Evolutionary conservation across 1,284 basidiomycete species (phyloP).

Genomic region (Ustilago crameri): DNA sequence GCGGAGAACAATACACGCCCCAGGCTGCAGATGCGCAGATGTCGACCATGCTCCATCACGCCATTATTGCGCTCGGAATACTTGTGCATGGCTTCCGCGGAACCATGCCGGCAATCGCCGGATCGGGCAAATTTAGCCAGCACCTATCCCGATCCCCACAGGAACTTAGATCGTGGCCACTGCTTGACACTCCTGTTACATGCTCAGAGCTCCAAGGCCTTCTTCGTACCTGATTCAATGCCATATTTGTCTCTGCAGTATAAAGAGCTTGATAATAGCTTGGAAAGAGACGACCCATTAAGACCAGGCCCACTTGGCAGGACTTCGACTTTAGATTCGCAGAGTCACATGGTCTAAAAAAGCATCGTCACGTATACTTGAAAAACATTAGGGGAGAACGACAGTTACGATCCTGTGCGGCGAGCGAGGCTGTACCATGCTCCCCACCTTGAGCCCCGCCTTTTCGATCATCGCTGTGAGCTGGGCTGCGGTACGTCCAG

Average conservation of each 20-base stretch:
- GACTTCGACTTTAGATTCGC: too few species aligned
- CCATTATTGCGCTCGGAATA: conserved; percentile 1
- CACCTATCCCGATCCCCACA: not conserved
- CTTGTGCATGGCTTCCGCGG: conserved; percentile 2
- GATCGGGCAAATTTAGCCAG: not conserved
- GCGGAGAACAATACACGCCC: too few species aligned
- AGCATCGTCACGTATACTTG: not conserved
- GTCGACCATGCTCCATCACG: conserved; percentile 11
- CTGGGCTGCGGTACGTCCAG: conserved; percentile 21
- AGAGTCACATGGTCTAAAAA: too few species aligned
- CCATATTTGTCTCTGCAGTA: too few species aligned
- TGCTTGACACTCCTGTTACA: too few species aligned
- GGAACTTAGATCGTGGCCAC: too few species aligned
- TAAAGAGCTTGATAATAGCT: too few species aligned
- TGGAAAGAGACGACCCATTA: too few species aligned
- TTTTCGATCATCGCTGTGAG: conserved; percentile 29
- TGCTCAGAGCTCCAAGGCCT: too few species aligned
- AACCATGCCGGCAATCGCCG: not conserved
- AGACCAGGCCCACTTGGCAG: too few species aligned
- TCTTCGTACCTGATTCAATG: too few species aligned
- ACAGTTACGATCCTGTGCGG: conserved; percentile 20
- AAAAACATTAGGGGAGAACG: conserved; percentile 10
- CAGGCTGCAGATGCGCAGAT: too few species aligned
- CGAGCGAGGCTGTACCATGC: conserved; percentile 31
- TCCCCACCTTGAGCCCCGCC: conserved; percentile 25